Conservation (phyloP, 2,329 filamentous ascomycete genomes). For the Penicillium crustosum region DNA sequence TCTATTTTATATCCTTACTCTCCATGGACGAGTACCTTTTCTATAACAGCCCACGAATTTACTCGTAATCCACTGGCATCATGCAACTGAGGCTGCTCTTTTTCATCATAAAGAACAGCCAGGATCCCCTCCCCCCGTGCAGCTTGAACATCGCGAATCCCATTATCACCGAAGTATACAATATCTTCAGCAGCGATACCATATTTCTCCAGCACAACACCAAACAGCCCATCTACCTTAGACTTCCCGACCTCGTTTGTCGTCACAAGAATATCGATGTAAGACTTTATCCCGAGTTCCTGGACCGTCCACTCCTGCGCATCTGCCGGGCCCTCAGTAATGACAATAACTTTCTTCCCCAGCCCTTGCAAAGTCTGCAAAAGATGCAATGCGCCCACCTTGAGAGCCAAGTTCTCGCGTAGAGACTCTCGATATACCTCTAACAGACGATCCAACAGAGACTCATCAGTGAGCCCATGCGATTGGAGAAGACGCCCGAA, state of each 20-base stretch:
- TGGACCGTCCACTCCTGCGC: constrained; percentile 47
- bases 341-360: constrained; percentile 44
- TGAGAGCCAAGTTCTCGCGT: constrained; percentile 31
- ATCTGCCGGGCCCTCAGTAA: constrained; percentile 52
- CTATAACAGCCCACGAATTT: constrained; percentile 13
- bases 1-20: constrained; percentile 5
- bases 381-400: constrained; percentile 40
- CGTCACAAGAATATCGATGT: no score
- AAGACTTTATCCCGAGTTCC: no score
- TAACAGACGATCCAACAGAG: constrained; percentile 11
- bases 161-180: constrained; percentile 32
- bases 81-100: neutral
- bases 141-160: constrained; percentile 28
- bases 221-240: constrained; percentile 37
- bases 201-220: constrained; percentile 16
- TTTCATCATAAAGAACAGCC: constrained; percentile 27
- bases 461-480: constrained; percentile 10
- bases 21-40: constrained; percentile 9
- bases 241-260: constrained; percentile 32
- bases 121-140: constrained; percentile 25
- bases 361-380: constrained; percentile 35
- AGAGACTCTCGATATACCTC: constrained; percentile 16
- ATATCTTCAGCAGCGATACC: constrained; percentile 22
- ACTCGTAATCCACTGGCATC: constrained; percentile 8
- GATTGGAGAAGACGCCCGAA: constrained; percentile 37